Conservation (phyloP, 2,329 filamentous ascomycete species). For the Fusarium sp. region DNA sequence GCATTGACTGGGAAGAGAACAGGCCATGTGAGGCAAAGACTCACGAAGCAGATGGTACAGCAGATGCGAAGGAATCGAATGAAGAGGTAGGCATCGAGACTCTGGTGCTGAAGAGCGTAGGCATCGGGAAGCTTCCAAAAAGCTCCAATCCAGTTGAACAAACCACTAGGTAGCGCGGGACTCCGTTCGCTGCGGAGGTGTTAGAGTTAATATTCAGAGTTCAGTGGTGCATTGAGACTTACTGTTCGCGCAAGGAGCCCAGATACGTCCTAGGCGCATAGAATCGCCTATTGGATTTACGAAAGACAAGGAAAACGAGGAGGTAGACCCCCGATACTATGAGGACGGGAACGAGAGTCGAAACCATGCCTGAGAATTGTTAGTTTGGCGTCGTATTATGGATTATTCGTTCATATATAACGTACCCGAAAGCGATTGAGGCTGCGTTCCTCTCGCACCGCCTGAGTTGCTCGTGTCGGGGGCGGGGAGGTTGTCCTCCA, state of each 20-base stretch:
- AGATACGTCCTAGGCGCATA: conserved; percentile 65
- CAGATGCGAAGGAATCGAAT: conserved; percentile 84
- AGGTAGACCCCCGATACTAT: conserved; percentile 59
- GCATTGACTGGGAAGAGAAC: conserved; percentile 85
- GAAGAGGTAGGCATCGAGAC: conserved; percentile 88
- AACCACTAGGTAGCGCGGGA: conserved; percentile 62
- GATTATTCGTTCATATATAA: neutral
- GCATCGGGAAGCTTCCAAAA: conserved; percentile 75
- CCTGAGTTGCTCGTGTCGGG: conserved; percentile 40
- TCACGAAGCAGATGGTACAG: conserved; percentile 81
- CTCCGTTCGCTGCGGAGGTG: conserved; percentile 59
- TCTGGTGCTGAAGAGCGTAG: conserved; percentile 85
- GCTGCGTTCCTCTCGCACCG: conserved; percentile 37
- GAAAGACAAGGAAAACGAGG: conserved; percentile 59
- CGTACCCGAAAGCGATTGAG: conserved; percentile 49
- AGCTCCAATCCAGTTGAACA: conserved; percentile 68
- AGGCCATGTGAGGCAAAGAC: conserved; percentile 84
- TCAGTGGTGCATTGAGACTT: conserved; percentile 36
- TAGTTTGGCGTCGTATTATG: conserved; percentile 2
- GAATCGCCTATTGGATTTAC: conserved; percentile 59
- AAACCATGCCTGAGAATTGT: conserved; percentile 50
- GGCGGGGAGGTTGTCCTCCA: conserved; percentile 45
- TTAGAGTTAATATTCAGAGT: conserved; percentile 15
- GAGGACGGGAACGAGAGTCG: conserved; percentile 63
- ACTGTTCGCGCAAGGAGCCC: conserved; percentile 60